phyloP scores from a whole-genome alignment of 139 green algal genomes.

The Picochlorum costavermella region DNA sequence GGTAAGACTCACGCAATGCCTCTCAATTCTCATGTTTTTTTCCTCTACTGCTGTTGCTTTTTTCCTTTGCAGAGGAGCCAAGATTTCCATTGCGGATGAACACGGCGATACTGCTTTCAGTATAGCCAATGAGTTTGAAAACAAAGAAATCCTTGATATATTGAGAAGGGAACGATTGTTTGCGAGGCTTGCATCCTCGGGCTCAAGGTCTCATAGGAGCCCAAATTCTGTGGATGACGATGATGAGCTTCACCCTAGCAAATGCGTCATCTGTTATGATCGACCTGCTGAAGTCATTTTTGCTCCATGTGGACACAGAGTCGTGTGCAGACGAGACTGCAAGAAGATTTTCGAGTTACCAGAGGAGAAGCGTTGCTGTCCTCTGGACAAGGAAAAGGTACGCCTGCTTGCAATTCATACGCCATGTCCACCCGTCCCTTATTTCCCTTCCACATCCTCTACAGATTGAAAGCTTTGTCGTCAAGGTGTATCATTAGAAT shows the following conservation, averaged over 20 bases:
- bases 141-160: conserved; percentile 1
- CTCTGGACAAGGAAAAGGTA: conserved; percentile 6
- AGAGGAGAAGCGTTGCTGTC: neutral
- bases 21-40: too few species aligned
- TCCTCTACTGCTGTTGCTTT: too few species aligned
- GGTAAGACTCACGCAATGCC: neutral
- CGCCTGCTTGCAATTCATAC: neutral
- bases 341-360: conserved; percentile 3
- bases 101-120: neutral
- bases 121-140: neutral
- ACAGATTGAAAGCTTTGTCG: conserved; percentile 1
- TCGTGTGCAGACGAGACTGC: conserved; percentile 1
- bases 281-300: conserved; percentile 1
- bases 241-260: neutral
- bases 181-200: conserved; percentile 1
- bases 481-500: neutral
- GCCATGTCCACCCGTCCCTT: neutral
- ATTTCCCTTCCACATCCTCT: neutral
- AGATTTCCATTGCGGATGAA: conserved; percentile 3
- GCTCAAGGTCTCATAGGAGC: neutral
- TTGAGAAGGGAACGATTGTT: neutral
- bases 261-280: conserved; percentile 4
- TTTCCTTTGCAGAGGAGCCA: neutral
- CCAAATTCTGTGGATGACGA: neutral
- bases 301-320: conserved; percentile 1